Evolutionary conservation across 108 stramenopile genomes (phyloP), one percentile per base, ranked within the genome.

Genomic region (Asterionellopsis glacialis): DNA sequence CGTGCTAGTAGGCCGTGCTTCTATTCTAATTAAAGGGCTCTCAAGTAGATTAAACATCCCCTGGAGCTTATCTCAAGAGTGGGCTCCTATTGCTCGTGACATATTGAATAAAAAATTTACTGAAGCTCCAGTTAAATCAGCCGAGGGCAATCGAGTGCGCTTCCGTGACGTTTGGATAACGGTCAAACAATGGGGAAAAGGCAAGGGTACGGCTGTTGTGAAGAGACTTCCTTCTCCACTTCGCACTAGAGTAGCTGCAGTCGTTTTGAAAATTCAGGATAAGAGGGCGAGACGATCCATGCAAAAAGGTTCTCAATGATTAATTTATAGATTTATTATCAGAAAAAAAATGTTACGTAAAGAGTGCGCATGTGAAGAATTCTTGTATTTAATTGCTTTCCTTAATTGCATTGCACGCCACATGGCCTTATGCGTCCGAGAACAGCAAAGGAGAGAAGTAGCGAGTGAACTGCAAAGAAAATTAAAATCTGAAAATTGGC

Each of bases 1-100:
- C 57, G 97, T 97, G 10, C 69, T 97, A 45, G 90, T 96, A 26
- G 97, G 95, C 1, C 73, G 97, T 27, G 82, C 89, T 10, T 87
- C 88, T 13, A 95, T 97, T 56, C 75, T 97, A 45, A 93, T 97
- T 64, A 97, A 96, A 80, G 88, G 94, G 43, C 55, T 94, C 25
- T 93, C 94, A 1, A 73, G 72, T 52, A 84, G 93, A 43, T 60
- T 97, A 12, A 78, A 73, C 7, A 83, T 97, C 24, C 87, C 88
- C 28, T 97, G 96, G 96, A 80, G 79, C 59, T 59, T 95, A 42
- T 69, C 85, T 12, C 68, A 74, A 47, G 80, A 92, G 61, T 95
- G 94, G 94, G 83, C 90, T 15, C 87, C 87, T 7, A 86, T 73
- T 19, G 90, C 87, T 26, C 60, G 85, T 18, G 41, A 57, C 53